phyloP scores from a whole-genome alignment of 352 stramenopile species.

The Phytophthora uliginosa region DNA sequence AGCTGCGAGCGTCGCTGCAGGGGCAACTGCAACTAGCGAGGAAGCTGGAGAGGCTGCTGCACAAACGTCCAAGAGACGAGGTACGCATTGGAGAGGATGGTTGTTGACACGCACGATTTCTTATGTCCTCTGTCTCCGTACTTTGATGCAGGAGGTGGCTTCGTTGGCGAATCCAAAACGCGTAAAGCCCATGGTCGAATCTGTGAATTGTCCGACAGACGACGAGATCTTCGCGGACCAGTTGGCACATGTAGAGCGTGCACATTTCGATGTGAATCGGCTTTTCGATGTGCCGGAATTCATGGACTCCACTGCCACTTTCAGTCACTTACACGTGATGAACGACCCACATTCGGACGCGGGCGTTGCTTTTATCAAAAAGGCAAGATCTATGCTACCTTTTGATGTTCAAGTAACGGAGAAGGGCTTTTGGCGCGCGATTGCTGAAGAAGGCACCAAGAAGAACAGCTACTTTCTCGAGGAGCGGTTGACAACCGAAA shows the following conservation, averaged over 20 bases:
- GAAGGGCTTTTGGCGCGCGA: conserved; percentile 48
- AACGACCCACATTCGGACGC: conserved; percentile 18
- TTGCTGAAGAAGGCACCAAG: conserved; percentile 34
- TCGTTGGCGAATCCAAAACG: conserved; percentile 26
- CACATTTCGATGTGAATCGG: conserved; percentile 26
- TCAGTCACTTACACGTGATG: conserved; percentile 31
- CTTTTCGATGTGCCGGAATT: conserved; percentile 32
- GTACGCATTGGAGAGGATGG: neutral
- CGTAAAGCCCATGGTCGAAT: conserved; percentile 11
- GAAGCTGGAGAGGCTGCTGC: conserved; percentile 43
- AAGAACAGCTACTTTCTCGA: conserved; percentile 45
- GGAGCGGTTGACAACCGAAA: conserved; percentile 29
- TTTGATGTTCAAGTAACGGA: conserved; percentile 42
- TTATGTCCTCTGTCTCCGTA: neutral
- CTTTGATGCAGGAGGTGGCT: conserved; percentile 17
- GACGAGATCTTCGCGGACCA: conserved; percentile 45
- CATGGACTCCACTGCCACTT: conserved; percentile 6
- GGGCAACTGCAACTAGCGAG: conserved; percentile 44
- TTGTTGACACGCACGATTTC: neutral
- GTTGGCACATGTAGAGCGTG: conserved; percentile 29
- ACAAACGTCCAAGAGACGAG: conserved; percentile 31
- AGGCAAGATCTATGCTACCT: conserved; percentile 44
- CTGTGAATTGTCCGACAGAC: conserved; percentile 16
- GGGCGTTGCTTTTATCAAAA: conserved; percentile 46
- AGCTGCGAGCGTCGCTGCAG: conserved; percentile 40